Conservation (phyloP, 768 basidiomycete species). For the Calvatia gigantea region DNA sequence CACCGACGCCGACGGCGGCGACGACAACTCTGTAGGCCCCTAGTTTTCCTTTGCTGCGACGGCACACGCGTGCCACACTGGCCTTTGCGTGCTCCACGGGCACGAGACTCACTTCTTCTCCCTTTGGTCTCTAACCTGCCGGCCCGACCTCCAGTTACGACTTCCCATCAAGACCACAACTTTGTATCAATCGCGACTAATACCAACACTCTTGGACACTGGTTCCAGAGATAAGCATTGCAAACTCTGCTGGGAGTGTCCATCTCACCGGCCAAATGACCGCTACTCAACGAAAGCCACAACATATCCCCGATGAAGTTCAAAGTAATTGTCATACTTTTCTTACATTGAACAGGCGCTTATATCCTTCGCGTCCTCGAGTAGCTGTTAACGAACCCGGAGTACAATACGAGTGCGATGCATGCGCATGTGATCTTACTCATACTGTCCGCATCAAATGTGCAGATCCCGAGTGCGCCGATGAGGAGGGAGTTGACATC, state of each 20-base stretch:
- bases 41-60: neutral
- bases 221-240: neutral
- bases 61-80: neutral
- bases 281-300: constrained; percentile 63
- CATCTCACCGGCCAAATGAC: constrained; percentile 40
- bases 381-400: constrained; percentile 79
- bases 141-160: constrained; percentile 7
- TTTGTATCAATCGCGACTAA: constrained; percentile 11
- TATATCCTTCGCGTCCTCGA: constrained; percentile 11
- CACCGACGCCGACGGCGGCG: constrained; percentile 10
- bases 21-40: neutral
- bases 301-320: constrained; percentile 62
- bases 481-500: constrained; percentile 81
- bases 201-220: neutral
- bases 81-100: neutral
- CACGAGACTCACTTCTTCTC: neutral
- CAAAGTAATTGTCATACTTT: constrained; percentile 42
- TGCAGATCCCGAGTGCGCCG: constrained; percentile 67
- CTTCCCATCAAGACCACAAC: constrained; percentile 9
- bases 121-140: neutral
- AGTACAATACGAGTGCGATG: constrained; percentile 79
- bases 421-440: constrained; percentile 84
- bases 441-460: constrained; percentile 98
- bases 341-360: constrained; percentile 16
- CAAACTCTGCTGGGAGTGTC: neutral